Percentiles rank a stretch among this genome's conserved stretches.
phyloP scores from a whole-genome alignment of 2,329 filamentous ascomycete genomes.

The Neonectria sp. region DNA sequence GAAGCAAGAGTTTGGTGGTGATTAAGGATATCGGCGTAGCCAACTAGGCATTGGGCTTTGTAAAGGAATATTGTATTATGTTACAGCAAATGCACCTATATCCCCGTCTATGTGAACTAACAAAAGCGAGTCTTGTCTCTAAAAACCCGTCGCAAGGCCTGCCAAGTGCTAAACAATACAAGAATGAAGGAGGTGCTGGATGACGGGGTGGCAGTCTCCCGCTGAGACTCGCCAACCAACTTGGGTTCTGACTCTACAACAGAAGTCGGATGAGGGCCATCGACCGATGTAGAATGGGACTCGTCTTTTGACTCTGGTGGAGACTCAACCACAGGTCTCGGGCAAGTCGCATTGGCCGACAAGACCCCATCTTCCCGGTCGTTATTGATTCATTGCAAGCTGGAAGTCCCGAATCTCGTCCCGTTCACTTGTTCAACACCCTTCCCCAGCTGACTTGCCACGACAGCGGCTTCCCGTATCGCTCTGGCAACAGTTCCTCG shows the following conservation, averaged over 20 bases:
- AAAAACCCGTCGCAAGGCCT: conserved; percentile 33
- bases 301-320: conserved; percentile 7
- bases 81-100: conserved; percentile 38
- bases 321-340: not conserved
- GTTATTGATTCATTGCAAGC: conserved; percentile 33
- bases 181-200: conserved; percentile 25
- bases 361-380: conserved; percentile 10
- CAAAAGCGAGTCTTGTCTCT: conserved; percentile 39
- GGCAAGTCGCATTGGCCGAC: not conserved
- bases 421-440: conserved; percentile 57
- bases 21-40: conserved; percentile 36
- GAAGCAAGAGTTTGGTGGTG: conserved; percentile 21
- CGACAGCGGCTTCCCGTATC: conserved; percentile 78
- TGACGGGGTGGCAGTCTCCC: conserved; percentile 4
- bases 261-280: conserved; percentile 9
- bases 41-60: conserved; percentile 24
- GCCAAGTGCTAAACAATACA: conserved; percentile 33
- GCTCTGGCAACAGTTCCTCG: conserved; percentile 78
- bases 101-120: conserved; percentile 47
- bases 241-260: conserved; percentile 14
- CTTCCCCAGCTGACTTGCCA: conserved; percentile 74
- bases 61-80: conserved; percentile 39
- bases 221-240: conserved; percentile 12
- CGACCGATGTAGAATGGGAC: conserved; percentile 13
- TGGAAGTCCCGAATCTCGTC: conserved; percentile 44